Evolutionary conservation across 371 early-diverging fungal species (phyloP).

Genomic region (Funneliformis caledonium): DNA sequence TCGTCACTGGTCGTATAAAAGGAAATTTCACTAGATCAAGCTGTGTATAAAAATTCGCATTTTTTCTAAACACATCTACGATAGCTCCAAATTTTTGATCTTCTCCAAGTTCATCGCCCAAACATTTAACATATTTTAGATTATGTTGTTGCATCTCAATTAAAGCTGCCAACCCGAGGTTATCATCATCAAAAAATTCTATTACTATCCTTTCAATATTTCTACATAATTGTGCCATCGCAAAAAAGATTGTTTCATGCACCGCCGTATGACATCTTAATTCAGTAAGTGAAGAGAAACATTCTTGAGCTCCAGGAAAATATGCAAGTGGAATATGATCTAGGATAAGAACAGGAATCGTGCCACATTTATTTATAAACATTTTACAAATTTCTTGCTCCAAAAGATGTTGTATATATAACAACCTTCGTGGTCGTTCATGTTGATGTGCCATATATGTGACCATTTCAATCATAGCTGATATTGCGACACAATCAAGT

Average conservation of each 20-base stretch:
- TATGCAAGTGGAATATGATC: background rate
- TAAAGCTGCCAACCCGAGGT: background rate
- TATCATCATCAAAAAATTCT: constrained; percentile 2
- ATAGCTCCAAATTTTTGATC: background rate
- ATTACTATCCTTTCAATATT: background rate
- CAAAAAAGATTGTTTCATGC: background rate
- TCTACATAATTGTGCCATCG: background rate
- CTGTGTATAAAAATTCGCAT: background rate
- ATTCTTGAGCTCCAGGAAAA: background rate
- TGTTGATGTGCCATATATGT: background rate
- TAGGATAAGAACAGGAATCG: background rate
- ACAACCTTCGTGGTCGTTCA: background rate
- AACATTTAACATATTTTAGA: background rate
- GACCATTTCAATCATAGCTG: background rate
- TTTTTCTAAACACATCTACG: background rate
- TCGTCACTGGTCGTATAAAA: background rate
- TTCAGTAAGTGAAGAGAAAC: background rate
- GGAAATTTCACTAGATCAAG: background rate
- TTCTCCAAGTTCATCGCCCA: background rate
- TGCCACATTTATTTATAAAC: background rate
- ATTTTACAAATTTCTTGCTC: constrained; percentile 2
- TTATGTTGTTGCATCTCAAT: constrained; percentile 1
- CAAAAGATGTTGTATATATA: background rate
- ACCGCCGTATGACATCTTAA: background rate
- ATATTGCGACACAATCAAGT: background rate